phyloP scores from a whole-genome alignment of 202 grass and related monocot genomes.

The Sporobolus alterniflorus region DNA sequence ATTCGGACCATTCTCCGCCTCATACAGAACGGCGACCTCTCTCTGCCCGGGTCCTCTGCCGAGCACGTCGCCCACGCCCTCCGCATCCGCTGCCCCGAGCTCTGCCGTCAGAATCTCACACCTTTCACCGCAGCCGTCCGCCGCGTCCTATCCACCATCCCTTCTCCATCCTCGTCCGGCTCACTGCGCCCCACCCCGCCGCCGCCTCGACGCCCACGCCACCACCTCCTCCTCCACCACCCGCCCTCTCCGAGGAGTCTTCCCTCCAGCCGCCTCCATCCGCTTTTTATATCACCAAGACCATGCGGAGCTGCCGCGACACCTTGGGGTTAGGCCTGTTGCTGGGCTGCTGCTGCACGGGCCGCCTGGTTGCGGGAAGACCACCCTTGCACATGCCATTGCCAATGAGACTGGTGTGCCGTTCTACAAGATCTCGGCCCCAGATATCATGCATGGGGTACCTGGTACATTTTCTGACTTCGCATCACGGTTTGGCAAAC shows the following conservation, averaged over 20 bases:
- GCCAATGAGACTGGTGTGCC: constrained; percentile 84
- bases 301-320: constrained; percentile 56
- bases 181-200: constrained; percentile 9
- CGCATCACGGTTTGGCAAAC: background rate
- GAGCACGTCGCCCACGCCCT: constrained; percentile 56
- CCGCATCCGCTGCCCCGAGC: constrained; percentile 51
- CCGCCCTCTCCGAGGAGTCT: constrained; percentile 41
- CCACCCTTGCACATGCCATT: constrained; percentile 83
- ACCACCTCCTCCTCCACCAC: constrained; percentile 44
- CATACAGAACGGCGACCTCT: constrained; percentile 47
- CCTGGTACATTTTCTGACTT: constrained; percentile 54
- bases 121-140: constrained; percentile 56
- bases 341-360: constrained; percentile 80
- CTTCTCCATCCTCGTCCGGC: background rate
- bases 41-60: constrained; percentile 33
- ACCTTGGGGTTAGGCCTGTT: constrained; percentile 73
- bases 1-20: constrained; percentile 35
- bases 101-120: constrained; percentile 53
- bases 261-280: constrained; percentile 28
- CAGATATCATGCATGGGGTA: constrained; percentile 80
- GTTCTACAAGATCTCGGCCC: constrained; percentile 89
- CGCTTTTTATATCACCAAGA: constrained; percentile 64
- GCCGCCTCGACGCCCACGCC: constrained; percentile 20
- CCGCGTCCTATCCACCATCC: constrained; percentile 37
- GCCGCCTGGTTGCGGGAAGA: constrained; percentile 90